Evolutionary conservation across 1,284 basidiomycete species (phyloP).

Genomic region (Lignosus rhinocerotis): DNA sequence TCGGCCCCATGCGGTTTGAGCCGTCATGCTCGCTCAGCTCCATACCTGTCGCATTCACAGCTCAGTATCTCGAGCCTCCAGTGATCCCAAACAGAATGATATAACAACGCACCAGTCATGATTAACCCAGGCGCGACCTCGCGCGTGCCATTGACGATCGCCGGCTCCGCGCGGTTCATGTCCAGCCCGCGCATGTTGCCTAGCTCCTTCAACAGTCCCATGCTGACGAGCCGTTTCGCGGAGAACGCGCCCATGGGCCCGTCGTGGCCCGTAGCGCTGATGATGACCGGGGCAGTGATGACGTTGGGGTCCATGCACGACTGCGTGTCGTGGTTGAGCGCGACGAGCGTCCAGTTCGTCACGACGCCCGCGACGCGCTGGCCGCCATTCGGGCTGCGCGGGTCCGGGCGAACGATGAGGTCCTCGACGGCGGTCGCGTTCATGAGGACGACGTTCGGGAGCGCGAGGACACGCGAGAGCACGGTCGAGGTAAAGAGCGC

Average conservation of each 20-base stretch:
- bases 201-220: slow-evolving; percentile 74
- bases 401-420: slow-evolving; percentile 68
- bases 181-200: slow-evolving; percentile 83
- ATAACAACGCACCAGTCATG: slow-evolving; percentile 56
- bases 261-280: slow-evolving; percentile 72
- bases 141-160: slow-evolving; percentile 76
- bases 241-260: slow-evolving; percentile 87
- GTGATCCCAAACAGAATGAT: not conserved
- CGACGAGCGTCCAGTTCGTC: slow-evolving; percentile 84
- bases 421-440: slow-evolving; percentile 82
- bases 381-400: slow-evolving; percentile 38
- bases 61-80: not conserved
- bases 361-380: slow-evolving; percentile 84
- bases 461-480: slow-evolving; percentile 70
- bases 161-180: slow-evolving; percentile 79
- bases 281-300: slow-evolving; percentile 77
- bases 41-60: slow-evolving; percentile 55
- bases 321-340: slow-evolving; percentile 81
- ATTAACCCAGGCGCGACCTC: slow-evolving; percentile 82
- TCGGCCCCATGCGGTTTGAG: slow-evolving; percentile 74
- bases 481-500: slow-evolving; percentile 83
- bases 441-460: slow-evolving; percentile 76
- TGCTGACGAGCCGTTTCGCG: slow-evolving; percentile 79
- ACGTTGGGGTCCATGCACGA: slow-evolving; percentile 89
- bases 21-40: slow-evolving; percentile 85